Percentiles rank a stretch among this genome's conserved stretches.
These are phyloP conservation scores for Endothia cerciana DNA, from an alignment of 2,329 filamentous ascomycete genomes.

Conservation along the genomic window DNA sequence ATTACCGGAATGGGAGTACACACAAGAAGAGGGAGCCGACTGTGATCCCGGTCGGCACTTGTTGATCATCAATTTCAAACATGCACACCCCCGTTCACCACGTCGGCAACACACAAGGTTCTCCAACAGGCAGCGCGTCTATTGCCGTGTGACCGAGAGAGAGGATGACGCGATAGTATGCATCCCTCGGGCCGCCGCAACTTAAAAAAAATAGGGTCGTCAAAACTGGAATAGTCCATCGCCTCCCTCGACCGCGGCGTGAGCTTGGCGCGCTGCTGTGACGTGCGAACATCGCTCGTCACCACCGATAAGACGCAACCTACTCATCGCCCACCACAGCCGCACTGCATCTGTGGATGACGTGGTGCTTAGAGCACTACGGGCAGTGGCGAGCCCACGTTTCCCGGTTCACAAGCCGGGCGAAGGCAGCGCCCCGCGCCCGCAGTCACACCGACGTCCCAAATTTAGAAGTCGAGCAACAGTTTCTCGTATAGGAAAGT, in stretches of 20 bases:
- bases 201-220: not conserved
- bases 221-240: not conserved
- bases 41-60: not conserved
- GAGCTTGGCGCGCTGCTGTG: slow-evolving; percentile 3
- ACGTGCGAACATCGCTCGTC: not conserved
- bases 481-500: not conserved
- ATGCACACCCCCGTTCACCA: not conserved
- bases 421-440: not conserved
- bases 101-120: not conserved
- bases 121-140: not conserved
- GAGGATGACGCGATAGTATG: slow-evolving; percentile 16
- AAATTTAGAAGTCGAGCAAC: slow-evolving; percentile 5
- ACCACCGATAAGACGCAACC: not conserved
- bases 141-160: slow-evolving; percentile 9
- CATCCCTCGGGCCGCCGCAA: slow-evolving; percentile 24
- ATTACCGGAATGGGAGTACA: not conserved
- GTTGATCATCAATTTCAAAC: not conserved
- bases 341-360: not conserved
- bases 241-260: slow-evolving; percentile 6
- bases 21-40: not conserved
- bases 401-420: not conserved
- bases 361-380: not conserved
- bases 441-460: not conserved
- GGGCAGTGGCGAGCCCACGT: not conserved
- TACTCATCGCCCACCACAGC: not conserved